phyloP scores from a whole-genome alignment of 768 basidiomycete genomes.

The Leccinum subgranulosum region DNA sequence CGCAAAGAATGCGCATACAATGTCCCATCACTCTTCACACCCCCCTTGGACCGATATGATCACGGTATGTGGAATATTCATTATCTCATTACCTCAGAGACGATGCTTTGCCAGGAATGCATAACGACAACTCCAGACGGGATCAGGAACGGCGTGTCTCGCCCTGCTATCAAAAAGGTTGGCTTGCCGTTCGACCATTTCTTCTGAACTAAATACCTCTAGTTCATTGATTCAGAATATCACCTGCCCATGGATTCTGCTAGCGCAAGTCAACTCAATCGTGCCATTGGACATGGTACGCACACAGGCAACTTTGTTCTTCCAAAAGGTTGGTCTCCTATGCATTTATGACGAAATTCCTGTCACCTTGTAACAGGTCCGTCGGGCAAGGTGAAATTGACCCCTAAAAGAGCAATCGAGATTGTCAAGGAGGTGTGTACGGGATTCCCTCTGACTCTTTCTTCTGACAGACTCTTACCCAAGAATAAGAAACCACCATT shows the following conservation, averaged over 20 bases:
- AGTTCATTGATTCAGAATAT: constrained; percentile 58
- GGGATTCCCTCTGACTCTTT: not conserved
- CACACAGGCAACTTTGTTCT: constrained; percentile 51
- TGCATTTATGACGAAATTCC: not conserved
- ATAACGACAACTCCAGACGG: constrained; percentile 65
- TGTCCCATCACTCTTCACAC: constrained; percentile 44
- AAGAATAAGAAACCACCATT: constrained; percentile 14
- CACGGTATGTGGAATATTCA: constrained; percentile 27
- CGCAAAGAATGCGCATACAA: constrained; percentile 10
- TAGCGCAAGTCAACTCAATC: constrained; percentile 46
- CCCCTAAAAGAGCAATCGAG: constrained; percentile 11
- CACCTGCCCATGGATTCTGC: constrained; percentile 44
- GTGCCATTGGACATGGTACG: constrained; percentile 52
- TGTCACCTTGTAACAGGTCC: constrained; percentile 13
- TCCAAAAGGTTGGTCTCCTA: constrained; percentile 44
- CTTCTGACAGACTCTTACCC: not conserved
- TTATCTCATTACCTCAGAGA: not conserved
- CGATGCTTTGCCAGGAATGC: constrained; percentile 53
- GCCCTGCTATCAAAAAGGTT: constrained; percentile 80
- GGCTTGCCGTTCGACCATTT: not conserved
- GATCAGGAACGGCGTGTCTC: constrained; percentile 68
- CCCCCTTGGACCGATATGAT: constrained; percentile 50
- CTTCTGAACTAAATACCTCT: not conserved
- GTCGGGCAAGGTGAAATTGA: constrained; percentile 27
- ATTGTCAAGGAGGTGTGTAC: constrained; percentile 15